These are phyloP conservation scores for Chlorella variabilis DNA, from an alignment of 163 green algal genomes.

Conservation along the genomic window DNA sequence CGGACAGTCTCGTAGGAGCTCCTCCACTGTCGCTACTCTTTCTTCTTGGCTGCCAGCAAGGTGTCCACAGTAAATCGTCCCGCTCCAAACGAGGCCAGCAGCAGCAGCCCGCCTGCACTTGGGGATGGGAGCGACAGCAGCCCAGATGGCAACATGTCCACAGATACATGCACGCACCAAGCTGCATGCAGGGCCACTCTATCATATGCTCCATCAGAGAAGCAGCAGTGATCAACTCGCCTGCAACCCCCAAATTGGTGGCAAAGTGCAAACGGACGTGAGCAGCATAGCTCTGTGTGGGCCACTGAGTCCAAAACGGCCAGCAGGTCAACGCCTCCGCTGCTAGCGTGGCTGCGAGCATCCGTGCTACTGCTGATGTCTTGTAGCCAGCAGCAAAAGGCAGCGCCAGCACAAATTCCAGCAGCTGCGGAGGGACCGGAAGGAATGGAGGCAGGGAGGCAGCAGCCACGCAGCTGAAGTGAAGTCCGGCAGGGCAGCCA, in stretches of 20 bases:
- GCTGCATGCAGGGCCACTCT: no score
- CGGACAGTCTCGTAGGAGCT: no score
- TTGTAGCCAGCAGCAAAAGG: constrained; percentile 63
- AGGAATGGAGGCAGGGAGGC: no score
- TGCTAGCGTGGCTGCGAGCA: constrained; percentile 44
- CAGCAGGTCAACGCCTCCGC: constrained; percentile 64
- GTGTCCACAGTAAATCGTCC: constrained; percentile 58
- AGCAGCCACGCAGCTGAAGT: no score
- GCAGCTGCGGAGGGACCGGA: constrained; percentile 42
- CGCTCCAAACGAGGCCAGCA: constrained; percentile 62
- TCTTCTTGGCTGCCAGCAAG: constrained; percentile 43
- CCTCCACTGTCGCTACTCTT: constrained; percentile 10
- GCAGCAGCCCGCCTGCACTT: constrained; percentile 52
- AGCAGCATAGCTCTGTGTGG: constrained; percentile 29
- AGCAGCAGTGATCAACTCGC: background rate
- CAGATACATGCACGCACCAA: no score
- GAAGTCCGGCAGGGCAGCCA: no score
- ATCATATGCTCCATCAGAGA: no score
- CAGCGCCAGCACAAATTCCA: constrained; percentile 59
- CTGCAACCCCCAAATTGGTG: constrained; percentile 48
- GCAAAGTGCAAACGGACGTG: constrained; percentile 57
- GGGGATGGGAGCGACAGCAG: no score
- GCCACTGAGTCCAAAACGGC: constrained; percentile 56
- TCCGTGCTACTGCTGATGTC: constrained; percentile 44
- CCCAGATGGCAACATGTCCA: no score